Conservation (phyloP, 106 monocot genomes). For the Dendrobium nobile region DNA sequence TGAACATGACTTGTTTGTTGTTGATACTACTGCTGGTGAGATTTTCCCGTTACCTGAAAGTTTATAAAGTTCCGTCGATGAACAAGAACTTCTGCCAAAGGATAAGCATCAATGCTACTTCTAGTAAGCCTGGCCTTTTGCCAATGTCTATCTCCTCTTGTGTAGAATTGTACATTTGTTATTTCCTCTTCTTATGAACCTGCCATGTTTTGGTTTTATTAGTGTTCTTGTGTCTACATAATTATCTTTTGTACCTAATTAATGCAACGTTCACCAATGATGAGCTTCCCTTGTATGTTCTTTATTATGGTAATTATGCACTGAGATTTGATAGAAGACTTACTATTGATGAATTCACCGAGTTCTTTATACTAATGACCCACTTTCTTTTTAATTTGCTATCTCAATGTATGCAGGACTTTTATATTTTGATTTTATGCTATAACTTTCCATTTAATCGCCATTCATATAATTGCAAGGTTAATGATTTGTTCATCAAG, state of each 20-base stretch:
- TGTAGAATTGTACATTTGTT: not conserved
- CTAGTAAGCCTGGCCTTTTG: slow-evolving; percentile 5
- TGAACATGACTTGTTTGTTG: not conserved
- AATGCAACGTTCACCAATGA: not conserved
- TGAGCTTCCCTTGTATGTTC: not conserved
- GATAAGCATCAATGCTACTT: not conserved
- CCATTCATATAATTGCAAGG: not conserved
- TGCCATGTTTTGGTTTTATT: not conserved
- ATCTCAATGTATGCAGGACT: not conserved
- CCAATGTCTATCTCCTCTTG: not conserved
- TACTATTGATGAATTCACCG: not conserved
- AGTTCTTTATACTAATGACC: not conserved
- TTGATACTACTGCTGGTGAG: slow-evolving; percentile 6
- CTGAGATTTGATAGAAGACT: not conserved
- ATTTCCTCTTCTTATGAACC: not conserved
- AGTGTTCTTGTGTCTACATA: not conserved
- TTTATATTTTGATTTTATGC: not conserved
- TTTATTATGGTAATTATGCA: not conserved
- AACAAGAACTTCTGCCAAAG: not conserved
- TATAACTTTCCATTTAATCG: not conserved
- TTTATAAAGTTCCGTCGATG: not conserved
- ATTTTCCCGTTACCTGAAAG: not conserved
- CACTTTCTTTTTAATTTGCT: not conserved
- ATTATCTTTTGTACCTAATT: not conserved
- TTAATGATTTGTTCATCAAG: not conserved